These are phyloP conservation scores for Leucocoprinus sp. DNA, from an alignment of 768 basidiomycete species.

Conservation along the genomic window DNA sequence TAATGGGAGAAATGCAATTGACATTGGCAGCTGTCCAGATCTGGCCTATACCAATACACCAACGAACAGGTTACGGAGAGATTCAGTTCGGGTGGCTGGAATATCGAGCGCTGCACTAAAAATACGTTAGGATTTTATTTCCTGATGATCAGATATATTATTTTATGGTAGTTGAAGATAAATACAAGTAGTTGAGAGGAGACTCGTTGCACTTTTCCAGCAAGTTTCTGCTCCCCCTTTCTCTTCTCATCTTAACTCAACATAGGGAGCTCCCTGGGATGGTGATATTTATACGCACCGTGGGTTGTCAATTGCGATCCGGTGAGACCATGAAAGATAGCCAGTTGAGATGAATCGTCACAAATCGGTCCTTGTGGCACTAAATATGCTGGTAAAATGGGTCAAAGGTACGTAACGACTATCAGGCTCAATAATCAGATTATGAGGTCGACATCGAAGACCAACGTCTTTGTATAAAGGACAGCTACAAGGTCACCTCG, in stretches of 20 bases:
- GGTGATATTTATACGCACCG: not conserved
- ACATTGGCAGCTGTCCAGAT: not conserved
- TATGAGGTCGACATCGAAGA: not conserved
- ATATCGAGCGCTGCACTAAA: too few species aligned
- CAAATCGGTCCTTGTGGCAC: too few species aligned
- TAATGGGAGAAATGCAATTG: not conserved
- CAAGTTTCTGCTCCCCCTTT: too few species aligned
- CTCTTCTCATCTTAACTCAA: not conserved
- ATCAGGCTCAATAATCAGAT: constrained; percentile 1
- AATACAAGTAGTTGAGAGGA: too few species aligned
- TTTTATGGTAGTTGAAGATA: too few species aligned
- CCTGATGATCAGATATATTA: too few species aligned
- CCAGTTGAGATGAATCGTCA: not conserved
- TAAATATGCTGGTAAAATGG: not conserved
- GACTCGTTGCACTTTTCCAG: too few species aligned
- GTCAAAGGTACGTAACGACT: not conserved
- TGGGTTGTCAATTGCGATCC: constrained; percentile 2
- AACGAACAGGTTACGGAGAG: not conserved
- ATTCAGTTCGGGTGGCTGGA: too few species aligned
- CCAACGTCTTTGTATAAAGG: constrained; percentile 5
- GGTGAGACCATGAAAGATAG: not conserved
- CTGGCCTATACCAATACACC: not conserved
- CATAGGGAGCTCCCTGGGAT: not conserved
- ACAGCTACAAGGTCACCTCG: not conserved
- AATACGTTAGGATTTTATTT: too few species aligned